These are phyloP conservation scores for Iris macrosiphon DNA, from an alignment of 106 monocot genomes.

Conservation along the genomic window DNA sequence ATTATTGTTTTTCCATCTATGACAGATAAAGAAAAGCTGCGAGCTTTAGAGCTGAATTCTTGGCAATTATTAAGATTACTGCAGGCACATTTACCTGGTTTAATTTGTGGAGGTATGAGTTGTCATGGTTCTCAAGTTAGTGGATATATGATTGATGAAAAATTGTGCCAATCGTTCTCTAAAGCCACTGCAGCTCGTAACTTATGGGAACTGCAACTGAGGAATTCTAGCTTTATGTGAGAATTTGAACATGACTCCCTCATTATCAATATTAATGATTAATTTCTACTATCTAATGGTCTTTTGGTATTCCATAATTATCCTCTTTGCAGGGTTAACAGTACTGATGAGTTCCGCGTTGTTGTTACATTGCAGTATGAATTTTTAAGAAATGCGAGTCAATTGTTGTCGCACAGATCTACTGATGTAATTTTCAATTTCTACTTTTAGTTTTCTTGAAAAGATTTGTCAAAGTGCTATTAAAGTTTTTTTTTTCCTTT, in stretches of 20 bases:
- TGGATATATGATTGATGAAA: conserved; percentile 17
- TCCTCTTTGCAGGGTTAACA: conserved; percentile 35
- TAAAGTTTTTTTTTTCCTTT: not conserved
- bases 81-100: conserved; percentile 56
- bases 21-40: conserved; percentile 74
- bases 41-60: conserved; percentile 78
- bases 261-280: not conserved
- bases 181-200: conserved; percentile 51
- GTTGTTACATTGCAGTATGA: conserved; percentile 43
- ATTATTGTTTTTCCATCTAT: conserved; percentile 8
- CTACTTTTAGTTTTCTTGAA: not conserved
- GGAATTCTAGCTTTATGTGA: conserved; percentile 34
- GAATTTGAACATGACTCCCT: not conserved
- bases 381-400: conserved; percentile 73
- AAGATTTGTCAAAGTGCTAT: not conserved
- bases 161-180: conserved; percentile 34
- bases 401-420: conserved; percentile 70
- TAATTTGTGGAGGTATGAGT: conserved; percentile 31
- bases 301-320: not conserved
- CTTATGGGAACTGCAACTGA: conserved; percentile 26
- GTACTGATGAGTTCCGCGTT: conserved; percentile 16
- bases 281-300: not conserved
- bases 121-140: conserved; percentile 8
- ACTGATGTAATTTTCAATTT: conserved; percentile 64
- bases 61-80: conserved; percentile 86